Conservation (phyloP, 805 yeast genomes). For the Nakazawaea populi region DNA sequence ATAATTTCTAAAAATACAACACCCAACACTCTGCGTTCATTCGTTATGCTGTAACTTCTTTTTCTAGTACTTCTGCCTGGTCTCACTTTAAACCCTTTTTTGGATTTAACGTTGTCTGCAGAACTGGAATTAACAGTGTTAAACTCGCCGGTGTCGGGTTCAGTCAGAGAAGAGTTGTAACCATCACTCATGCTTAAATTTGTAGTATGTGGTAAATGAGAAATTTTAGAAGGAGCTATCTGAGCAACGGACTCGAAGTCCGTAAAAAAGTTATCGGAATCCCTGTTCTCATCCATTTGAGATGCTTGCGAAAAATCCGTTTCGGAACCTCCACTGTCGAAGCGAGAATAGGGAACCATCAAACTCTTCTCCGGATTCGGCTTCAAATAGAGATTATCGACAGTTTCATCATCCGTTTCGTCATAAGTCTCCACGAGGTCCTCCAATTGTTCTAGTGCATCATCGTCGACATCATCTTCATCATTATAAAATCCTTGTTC, state of each 20-base stretch:
- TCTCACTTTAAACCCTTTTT: constrained; percentile 29
- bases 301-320: constrained; percentile 13
- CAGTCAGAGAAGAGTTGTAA: not conserved
- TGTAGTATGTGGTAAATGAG: not conserved
- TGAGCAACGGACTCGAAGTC: not conserved
- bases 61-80: constrained; percentile 22
- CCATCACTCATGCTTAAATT: not conserved
- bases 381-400: constrained; percentile 14
- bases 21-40: constrained; percentile 46
- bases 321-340: constrained; percentile 8
- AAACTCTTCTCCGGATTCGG: not conserved
- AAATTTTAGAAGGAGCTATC: not conserved
- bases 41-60: constrained; percentile 27
- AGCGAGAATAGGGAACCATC: not conserved
- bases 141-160: not conserved
- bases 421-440: constrained; percentile 10
- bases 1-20: constrained; percentile 72
- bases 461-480: not conserved
- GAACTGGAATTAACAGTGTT: not conserved
- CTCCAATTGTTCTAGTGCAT: not conserved
- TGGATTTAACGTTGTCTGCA: constrained; percentile 13
- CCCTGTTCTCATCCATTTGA: constrained; percentile 8
- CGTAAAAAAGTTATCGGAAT: not conserved
- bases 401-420: constrained; percentile 15
- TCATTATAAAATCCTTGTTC: constrained; percentile 12